Base-by-base conservation (phyloP, 2,329 filamentous ascomycete species). In the Ampelomyces quisqualis region DNA sequence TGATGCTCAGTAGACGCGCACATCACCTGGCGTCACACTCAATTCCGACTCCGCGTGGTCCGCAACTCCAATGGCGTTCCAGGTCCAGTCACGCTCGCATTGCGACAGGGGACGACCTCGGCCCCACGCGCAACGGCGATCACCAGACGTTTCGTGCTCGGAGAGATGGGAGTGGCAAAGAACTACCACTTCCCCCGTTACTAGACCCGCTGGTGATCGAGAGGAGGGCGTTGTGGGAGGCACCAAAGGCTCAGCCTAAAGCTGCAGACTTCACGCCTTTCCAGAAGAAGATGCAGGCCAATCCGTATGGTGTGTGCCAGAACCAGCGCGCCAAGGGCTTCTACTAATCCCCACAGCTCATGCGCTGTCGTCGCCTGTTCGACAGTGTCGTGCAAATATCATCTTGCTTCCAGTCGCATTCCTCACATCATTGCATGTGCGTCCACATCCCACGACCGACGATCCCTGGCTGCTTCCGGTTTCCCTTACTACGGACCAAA, bases 351-450 rank as follows among this genome's bases (percentile, higher is more conserved):
- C 28, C 21, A 18, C 39, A 86, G 84, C 85, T 3, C 75, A 75
- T 30, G 78, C 81, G 5, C 75, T 90, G 15, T 78, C 78, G 20
- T 77, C 78, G 0, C 79, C 81, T 0, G 41, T 84, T 15, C 80
- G 86, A 38, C 53, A 62, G 41, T 87, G 84, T 55, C 56, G 65
- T 15, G 58, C 77, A 21, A 81, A 81, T 1, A 46, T 55, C 0
- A 58, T 63, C 0, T 57, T 58, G 1, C 64, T 88, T 5, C 86
- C 86, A 1, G 66, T 64, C 10, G 81, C 77, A 55, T 85, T 88
- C 58, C 69, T 88, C 4, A 78, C 85, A 39, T 72, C 78, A 21
- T 82, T 88, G 45, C 73, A 76, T 19, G 56, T 81, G 2, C 68
- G 81, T 9, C 58, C 68, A 1, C 76, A 85, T 40, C 82, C 82